Percentiles rank a stretch among this genome's conserved stretches.
Conservation (phyloP, 306 rosid species). For the Carpinus viminea region DNA sequence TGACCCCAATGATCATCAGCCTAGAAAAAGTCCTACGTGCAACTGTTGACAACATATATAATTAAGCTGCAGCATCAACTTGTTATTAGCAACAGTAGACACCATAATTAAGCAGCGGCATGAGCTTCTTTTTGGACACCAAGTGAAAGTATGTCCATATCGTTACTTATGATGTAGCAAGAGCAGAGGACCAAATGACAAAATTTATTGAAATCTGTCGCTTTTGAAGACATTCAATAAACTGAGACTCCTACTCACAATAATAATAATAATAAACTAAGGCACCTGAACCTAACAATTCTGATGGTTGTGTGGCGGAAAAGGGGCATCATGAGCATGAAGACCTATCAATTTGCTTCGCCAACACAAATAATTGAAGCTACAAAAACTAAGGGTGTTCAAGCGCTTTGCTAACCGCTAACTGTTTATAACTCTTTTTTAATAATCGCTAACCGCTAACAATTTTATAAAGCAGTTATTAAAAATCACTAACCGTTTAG, state of each 20-base stretch:
- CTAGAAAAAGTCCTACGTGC: background rate
- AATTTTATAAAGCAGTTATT: no score
- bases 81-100: background rate
- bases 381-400: no score
- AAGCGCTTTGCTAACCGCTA: no score
- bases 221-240: background rate
- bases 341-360: background rate
- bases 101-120: background rate
- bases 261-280: background rate
- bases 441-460: no score
- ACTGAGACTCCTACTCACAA: background rate
- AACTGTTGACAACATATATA: background rate
- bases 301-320: background rate
- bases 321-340: conserved; percentile 2
- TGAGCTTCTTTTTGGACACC: background rate
- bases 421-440: no score
- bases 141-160: background rate
- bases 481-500: no score
- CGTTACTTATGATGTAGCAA: background rate
- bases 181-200: conserved; percentile 2
- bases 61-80: background rate
- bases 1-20: background rate
- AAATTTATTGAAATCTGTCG: background rate
- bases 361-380: conserved; percentile 1
- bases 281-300: background rate